A percentile compares a stretch with the other conserved stretches of the same genome.
These are phyloP conservation scores for Luffa acutangula DNA, from an alignment of 306 rosid genomes.

Conservation along the genomic window DNA sequence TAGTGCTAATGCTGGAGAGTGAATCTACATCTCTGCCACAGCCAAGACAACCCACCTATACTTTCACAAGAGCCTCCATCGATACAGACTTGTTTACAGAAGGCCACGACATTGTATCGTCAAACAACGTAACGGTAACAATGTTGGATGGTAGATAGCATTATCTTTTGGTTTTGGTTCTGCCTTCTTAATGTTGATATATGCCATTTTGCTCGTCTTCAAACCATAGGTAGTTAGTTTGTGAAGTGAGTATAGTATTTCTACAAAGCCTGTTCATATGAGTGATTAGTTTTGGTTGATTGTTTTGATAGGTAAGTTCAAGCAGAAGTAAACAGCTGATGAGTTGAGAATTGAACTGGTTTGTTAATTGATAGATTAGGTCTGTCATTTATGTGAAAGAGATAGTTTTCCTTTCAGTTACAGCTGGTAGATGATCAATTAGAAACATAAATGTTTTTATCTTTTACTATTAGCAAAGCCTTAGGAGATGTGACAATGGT, in stretches of 20 bases:
- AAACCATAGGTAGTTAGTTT: not conserved
- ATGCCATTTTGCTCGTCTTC: not conserved
- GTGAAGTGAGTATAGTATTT: not conserved
- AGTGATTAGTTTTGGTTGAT: not conserved
- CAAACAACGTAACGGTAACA: constrained; percentile 58
- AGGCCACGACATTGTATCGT: constrained; percentile 30
- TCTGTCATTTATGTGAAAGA: not conserved
- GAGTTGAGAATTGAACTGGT: not conserved
- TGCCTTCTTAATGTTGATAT: constrained; percentile 21
- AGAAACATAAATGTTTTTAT: not conserved
- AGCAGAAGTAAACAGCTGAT: not conserved
- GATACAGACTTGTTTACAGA: constrained; percentile 39
- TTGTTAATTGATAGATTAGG: not conserved
- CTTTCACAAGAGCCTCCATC: constrained; percentile 37
- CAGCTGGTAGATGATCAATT: not conserved
- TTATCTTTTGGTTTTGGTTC: not conserved
- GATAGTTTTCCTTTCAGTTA: not conserved
- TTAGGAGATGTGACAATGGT: not conserved
- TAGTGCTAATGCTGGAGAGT: constrained; percentile 77
- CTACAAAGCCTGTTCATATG: not conserved
- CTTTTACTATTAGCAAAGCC: not conserved
- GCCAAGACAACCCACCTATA: constrained; percentile 53
- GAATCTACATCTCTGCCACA: constrained; percentile 47
- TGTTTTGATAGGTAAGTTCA: not conserved
- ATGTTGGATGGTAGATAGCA: constrained; percentile 52